Evolutionary conservation across 2,329 filamentous ascomycete species (phyloP), one percentile per base, ranked within the genome.

Genomic region (Rhynchosporium graminicola): DNA sequence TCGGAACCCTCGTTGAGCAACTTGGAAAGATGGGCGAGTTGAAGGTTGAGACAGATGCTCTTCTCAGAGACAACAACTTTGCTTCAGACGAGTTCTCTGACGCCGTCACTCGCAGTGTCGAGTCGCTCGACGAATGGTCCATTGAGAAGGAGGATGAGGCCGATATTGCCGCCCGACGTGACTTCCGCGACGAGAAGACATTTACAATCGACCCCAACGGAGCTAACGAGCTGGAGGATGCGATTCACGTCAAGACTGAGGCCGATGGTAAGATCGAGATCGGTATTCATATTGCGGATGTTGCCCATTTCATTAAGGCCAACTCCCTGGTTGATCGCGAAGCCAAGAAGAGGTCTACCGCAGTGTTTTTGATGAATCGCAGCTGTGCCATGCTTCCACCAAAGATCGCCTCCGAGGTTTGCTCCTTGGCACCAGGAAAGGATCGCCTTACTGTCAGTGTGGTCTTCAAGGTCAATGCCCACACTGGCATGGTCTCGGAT

Each of bases 51-150:
- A 99, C 95, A 2, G 95, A 99, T 79, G 95, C 95, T 62, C 85
- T 99, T 62, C 85, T 99, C 57, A 89, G 95, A 65, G 95, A 99
- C 80, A 99, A 99, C 84, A 99, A 99, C 80, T 99, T 99, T 74
- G 90, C 91, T 13, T 93, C 93, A 0, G 95, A 99, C 73, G 95
- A 98, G 68, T 99, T 99, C 76, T 96, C 94, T 4, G 95, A 99
- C 72, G 94, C 95, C 61, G 95, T 99, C 55, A 80, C 96, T 67
- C 92, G 94, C 76, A 98, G 91, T 74, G 91, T 98, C 67, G 91
- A 91, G 20, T 20, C 20, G 45, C 89, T 92, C 69, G 91, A 96
- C 67, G 91, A 97, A 70, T 98, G 94, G 94, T 89, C 91, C 13
- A 79, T 97, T 58, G 84, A 86, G 45, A 91, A 89, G 72, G 94